A percentile compares a stretch with the other conserved stretches of the same genome.
Conservation (phyloP, 169 alveolate genomes). For the Cardiosporidium cionae region DNA sequence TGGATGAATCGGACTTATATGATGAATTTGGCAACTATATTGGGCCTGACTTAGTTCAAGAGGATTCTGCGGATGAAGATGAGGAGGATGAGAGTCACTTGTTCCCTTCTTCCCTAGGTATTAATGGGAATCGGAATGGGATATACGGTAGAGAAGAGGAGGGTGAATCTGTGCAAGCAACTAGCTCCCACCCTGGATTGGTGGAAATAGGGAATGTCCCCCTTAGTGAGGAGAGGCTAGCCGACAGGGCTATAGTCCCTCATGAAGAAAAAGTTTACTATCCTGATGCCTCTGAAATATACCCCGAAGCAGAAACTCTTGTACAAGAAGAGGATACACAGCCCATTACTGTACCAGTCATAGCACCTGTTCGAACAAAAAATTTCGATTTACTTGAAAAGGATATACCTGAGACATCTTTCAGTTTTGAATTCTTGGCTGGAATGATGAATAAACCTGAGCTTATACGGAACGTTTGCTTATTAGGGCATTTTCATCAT, state of each 20-base stretch:
- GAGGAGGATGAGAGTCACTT: conserved; percentile 58
- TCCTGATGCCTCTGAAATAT: conserved; percentile 84
- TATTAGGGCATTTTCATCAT: conserved; percentile 94
- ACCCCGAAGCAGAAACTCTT: conserved; percentile 79
- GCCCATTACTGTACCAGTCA: conserved; percentile 94
- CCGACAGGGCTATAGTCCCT: conserved; percentile 56
- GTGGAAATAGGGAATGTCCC: not conserved
- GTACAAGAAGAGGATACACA: conserved; percentile 95
- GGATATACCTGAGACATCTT: conserved; percentile 76
- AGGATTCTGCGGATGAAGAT: conserved; percentile 54
- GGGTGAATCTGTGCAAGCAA: conserved; percentile 35
- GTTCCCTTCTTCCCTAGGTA: too few species aligned
- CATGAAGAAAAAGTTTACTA: conserved; percentile 89
- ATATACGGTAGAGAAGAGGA: conserved; percentile 35
- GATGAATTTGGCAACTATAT: conserved; percentile 99
- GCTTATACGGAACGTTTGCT: conserved; percentile 85
- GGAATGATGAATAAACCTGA: conserved; percentile 84
- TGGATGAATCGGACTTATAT: conserved; percentile 58
- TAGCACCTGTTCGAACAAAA: conserved; percentile 83
- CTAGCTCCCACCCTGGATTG: conserved; percentile 11
- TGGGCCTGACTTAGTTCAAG: conserved; percentile 81
- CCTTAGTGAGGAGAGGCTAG: conserved; percentile 14
- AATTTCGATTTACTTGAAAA: conserved; percentile 74
- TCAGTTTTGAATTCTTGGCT: conserved; percentile 82
- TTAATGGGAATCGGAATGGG: conserved; percentile 46